Percentiles rank a stretch among this genome's conserved stretches.
phyloP scores from a whole-genome alignment of 148 eudicot species.

The Rheum nobile region DNA sequence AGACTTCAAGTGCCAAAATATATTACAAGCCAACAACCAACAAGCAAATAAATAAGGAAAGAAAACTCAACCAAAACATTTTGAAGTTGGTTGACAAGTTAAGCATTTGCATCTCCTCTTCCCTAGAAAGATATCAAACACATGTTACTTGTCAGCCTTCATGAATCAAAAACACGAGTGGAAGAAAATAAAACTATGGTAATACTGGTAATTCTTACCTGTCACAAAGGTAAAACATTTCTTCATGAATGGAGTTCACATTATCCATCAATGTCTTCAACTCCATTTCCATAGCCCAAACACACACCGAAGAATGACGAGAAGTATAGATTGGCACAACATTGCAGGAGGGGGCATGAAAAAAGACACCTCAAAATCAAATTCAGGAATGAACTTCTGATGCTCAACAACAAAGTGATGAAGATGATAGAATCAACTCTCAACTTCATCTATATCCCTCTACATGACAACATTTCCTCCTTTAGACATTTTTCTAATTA shows the following conservation, averaged over 20 bases:
- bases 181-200: background rate
- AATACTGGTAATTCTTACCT: background rate
- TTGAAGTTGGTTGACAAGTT: constrained; percentile 56
- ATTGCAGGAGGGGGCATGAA: background rate
- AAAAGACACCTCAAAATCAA: background rate
- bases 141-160: background rate
- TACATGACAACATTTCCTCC: too few species aligned
- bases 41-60: constrained; percentile 52
- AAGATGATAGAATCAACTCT: too few species aligned
- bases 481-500: background rate
- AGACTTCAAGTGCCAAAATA: too few species aligned
- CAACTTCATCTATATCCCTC: too few species aligned
- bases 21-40: constrained; percentile 72
- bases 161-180: background rate
- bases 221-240: too few species aligned
- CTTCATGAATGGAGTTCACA: background rate
- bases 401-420: background rate
- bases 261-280: too few species aligned
- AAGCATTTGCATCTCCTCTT: constrained; percentile 82
- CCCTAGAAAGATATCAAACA: constrained; percentile 31
- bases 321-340: background rate
- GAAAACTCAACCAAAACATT: constrained; percentile 75
- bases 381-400: background rate
- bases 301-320: too few species aligned
- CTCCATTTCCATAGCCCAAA: too few species aligned